Evolutionary conservation across 75 land plant species (phyloP).

Genomic region (Selaginella moellendorffii): DNA sequence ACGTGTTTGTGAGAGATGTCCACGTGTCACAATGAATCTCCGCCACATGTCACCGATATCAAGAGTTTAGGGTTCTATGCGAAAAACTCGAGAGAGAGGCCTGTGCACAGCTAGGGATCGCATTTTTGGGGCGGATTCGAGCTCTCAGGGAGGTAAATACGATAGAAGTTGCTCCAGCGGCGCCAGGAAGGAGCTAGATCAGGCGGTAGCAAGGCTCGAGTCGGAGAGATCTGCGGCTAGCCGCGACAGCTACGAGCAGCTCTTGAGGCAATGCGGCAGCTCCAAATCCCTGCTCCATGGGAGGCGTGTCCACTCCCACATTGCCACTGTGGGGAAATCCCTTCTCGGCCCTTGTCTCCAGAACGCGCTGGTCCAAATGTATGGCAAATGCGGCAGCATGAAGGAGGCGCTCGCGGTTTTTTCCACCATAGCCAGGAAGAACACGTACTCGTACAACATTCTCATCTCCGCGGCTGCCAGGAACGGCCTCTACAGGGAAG

Average conservation of each 20-base stretch:
- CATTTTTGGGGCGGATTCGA: too few species aligned
- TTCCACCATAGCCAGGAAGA: not conserved
- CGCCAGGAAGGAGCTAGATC: not conserved
- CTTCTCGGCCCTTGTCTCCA: not conserved
- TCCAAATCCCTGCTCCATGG: not conserved
- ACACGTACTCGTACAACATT: slow-evolving; percentile 5
- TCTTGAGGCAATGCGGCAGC: not conserved
- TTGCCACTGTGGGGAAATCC: not conserved
- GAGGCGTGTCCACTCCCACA: not conserved
- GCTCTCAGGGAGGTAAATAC: too few species aligned
- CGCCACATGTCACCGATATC: too few species aligned
- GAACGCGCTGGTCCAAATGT: slow-evolving; percentile 6
- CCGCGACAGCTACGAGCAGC: not conserved
- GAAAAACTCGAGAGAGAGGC: too few species aligned
- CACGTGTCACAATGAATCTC: too few species aligned
- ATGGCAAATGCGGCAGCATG: not conserved
- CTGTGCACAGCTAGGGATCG: too few species aligned
- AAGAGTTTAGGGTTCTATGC: too few species aligned
- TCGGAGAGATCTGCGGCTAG: not conserved
- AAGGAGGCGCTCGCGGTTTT: not conserved
- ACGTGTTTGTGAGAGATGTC: too few species aligned
- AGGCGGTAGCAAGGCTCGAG: not conserved
- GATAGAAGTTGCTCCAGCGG: too few species aligned
- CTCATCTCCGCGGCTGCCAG: not conserved
- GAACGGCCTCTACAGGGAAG: not conserved